A percentile compares a stretch with the other conserved stretches of the same genome.
phyloP scores from a whole-genome alignment of 192 early-diverging fungal species.

The Dissophora globulifera region DNA sequence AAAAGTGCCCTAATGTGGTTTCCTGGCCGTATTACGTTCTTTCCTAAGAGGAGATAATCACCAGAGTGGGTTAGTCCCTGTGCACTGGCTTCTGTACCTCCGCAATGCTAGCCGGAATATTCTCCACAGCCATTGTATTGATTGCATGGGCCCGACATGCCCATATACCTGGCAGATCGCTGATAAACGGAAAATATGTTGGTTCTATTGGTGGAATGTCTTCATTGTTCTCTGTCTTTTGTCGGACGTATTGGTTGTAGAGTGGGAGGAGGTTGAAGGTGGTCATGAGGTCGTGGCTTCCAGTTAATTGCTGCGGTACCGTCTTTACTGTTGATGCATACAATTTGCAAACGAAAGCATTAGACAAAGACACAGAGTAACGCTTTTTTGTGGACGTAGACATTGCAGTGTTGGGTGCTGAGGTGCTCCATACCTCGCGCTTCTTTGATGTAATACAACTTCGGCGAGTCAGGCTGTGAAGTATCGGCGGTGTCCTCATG shows the following conservation, averaged over 20 bases:
- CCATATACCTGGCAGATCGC: conserved; percentile 35
- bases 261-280: conserved; percentile 49
- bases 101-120: too few species aligned
- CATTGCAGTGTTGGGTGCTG: neutral
- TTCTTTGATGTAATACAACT: conserved; percentile 49
- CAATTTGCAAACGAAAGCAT: neutral
- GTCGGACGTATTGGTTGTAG: conserved; percentile 49
- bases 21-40: conserved; percentile 45
- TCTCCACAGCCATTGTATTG: neutral
- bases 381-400: too few species aligned
- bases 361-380: neutral
- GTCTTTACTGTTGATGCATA: conserved; percentile 22
- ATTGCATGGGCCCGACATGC: too few species aligned
- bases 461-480: conserved; percentile 17
- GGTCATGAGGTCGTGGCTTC: conserved; percentile 48
- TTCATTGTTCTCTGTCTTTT: conserved; percentile 31
- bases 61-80: too few species aligned
- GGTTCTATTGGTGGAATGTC: conserved; percentile 41
- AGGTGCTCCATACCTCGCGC: conserved; percentile 28
- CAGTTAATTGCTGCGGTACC: conserved; percentile 34
- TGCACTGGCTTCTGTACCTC: too few species aligned
- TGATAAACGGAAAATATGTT: conserved; percentile 45
- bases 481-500: conserved; percentile 18
- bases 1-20: conserved; percentile 44
- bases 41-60: conserved; percentile 10